Evolutionary conservation across 257 asterid genomes (phyloP), one percentile per base, ranked within the genome.

Genomic region (Nicotiana attenuata): DNA sequence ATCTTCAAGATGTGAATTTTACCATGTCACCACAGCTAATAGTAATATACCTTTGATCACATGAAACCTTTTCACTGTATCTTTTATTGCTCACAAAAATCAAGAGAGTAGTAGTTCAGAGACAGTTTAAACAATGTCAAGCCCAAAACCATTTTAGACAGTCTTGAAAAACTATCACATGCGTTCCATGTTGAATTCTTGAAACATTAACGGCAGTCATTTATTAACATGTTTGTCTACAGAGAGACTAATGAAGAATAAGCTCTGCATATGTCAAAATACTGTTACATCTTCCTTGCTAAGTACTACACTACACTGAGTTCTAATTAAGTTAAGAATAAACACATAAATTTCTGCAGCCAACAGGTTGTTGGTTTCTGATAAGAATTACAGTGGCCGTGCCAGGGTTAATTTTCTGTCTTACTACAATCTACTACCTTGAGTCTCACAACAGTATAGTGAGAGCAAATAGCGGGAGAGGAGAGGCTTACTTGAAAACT

Each of bases 341-440:
- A 45, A 45, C 15, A 16, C 10, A 75, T 15, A 50, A 50, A 75
- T 75, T 24, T 50, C 79, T 50, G 80, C 45, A 75, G 63, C 63
- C 80, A 75, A 75, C 15, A 22, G 80, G 80, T 50, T 50, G 52
- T 75, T 75, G 80, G 80, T 75, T 75, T 24, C 38, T 10, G 38
- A 20, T 71, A 28, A 47, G 38, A 71, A 71, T 71, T 71, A 71
- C 60, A 71, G 7, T 6, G 73, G 63, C 20, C 22, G 1, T 6
- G 47, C 10, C 15, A 4, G 9, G 63, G 79, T 3, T 29, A 73
- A 24, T 73, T 15, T 47, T 24, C 45, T 47, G 60, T 45, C 8
- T 15, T 50, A 16, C 22, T 26, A 75, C 45, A 52, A 0, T 52
- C 19, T 14, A 52, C 19, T 52, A 14, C 57, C 57, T 52, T 14